Conservation (phyloP, 768 basidiomycete genomes). For the Mycena leptocephala region DNA sequence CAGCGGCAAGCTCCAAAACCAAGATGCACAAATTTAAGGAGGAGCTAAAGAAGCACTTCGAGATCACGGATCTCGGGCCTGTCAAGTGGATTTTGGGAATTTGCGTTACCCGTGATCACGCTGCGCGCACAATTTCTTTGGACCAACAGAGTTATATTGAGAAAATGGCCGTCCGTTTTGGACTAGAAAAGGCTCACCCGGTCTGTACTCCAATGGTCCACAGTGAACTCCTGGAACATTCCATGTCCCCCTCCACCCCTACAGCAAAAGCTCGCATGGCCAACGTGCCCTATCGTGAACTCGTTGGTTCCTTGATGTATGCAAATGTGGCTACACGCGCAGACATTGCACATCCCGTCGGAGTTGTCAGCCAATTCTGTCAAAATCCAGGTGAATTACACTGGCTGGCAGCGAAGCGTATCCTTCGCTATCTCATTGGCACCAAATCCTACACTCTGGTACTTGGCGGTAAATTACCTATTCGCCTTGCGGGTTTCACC, state of each 20-base stretch:
- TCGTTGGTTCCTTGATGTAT: constrained; percentile 9
- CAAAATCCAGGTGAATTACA: constrained; percentile 40
- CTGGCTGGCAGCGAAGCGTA: constrained; percentile 50
- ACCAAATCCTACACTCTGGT: constrained; percentile 24
- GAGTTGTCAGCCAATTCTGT: constrained; percentile 31
- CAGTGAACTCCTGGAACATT: not conserved
- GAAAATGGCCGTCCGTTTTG: not conserved
- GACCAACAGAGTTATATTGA: constrained; percentile 7
- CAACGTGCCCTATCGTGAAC: not conserved
- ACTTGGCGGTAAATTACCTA: not conserved
- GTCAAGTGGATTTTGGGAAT: constrained; percentile 44
- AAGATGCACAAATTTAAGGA: constrained; percentile 7
- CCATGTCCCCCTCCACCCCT: not conserved
- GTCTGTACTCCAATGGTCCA: constrained; percentile 2
- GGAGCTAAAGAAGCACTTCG: constrained; percentile 23
- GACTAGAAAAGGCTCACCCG: constrained; percentile 2
- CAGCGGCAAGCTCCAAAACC: constrained; percentile 22
- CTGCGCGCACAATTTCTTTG: not conserved
- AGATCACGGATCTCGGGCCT: constrained; percentile 43
- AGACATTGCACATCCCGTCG: constrained; percentile 37
- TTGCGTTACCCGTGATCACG: constrained; percentile 30
- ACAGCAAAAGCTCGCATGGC: not conserved
- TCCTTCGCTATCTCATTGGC: constrained; percentile 50
- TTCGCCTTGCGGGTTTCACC: not conserved
- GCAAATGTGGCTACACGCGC: constrained; percentile 26